These are phyloP conservation scores for Cryptococcus amylolentus DNA, from an alignment of 1,284 basidiomycete species.

Conservation along the genomic window DNA sequence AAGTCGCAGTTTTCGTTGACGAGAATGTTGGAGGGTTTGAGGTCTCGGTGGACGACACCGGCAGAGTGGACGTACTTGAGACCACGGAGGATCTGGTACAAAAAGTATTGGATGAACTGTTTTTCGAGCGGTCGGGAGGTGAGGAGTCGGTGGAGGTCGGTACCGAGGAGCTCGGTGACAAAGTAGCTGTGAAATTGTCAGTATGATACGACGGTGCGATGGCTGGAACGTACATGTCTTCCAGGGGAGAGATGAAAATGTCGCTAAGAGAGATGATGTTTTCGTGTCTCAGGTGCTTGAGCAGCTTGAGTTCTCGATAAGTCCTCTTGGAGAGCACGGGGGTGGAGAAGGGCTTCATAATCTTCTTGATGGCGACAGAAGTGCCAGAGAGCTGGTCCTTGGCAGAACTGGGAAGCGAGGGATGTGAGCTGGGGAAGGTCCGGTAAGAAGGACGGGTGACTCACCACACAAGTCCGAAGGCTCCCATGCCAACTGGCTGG, in stretches of 20 bases:
- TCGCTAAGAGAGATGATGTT: slow-evolving; percentile 99
- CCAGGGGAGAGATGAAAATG: slow-evolving; percentile 97
- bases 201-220: neutral
- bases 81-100: slow-evolving; percentile 97
- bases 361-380: slow-evolving; percentile 97
- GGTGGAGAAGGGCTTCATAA: slow-evolving; percentile 97
- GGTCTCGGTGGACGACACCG: slow-evolving; percentile 96
- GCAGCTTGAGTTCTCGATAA: slow-evolving; percentile 94
- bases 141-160: slow-evolving; percentile 93
- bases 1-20: slow-evolving; percentile 99
- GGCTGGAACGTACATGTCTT: slow-evolving; percentile 71
- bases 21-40: slow-evolving; percentile 99
- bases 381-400: slow-evolving; percentile 95
- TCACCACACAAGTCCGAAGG: slow-evolving; percentile 93
- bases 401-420: slow-evolving; percentile 64
- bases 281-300: slow-evolving; percentile 99
- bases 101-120: slow-evolving; percentile 99
- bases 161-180: slow-evolving; percentile 98
- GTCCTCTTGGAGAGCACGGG: slow-evolving; percentile 97
- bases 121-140: slow-evolving; percentile 97
- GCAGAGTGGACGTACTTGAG: slow-evolving; percentile 99
- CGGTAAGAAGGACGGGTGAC: slow-evolving; percentile 28
- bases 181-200: slow-evolving; percentile 72
- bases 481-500: slow-evolving; percentile 99
- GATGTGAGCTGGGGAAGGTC: neutral